Evolutionary conservation across 345 rosid genomes (phyloP), one percentile per base, ranked within the genome.

Genomic region (Pseudoturritis turrita): DNA sequence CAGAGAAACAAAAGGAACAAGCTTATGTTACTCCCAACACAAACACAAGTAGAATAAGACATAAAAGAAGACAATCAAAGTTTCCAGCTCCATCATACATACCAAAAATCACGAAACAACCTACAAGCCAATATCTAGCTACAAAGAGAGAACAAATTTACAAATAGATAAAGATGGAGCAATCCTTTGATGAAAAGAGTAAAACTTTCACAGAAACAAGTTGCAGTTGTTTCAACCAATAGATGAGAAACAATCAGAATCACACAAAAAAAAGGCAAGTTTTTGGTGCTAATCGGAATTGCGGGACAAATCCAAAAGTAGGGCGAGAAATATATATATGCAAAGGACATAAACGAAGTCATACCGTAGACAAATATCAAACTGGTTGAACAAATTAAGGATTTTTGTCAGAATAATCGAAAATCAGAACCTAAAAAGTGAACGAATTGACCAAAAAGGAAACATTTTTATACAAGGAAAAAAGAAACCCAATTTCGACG

Each of bases 1-100:
- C 33, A 45, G 40, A 54, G 56, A 43, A 44, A 54, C 56, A 63
- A 44, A 64, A 51, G 57, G 39, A 52, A 36, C 19, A 70, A 60
- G 29, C 23, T 31, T 67, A 29, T 68, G 41, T 18, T 62, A 14
- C 31, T 50, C 33, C 11, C 62, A 75, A 44, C n/a, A 23, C 44
- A 58, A 28, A 66, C 26, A 58, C 58, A 29, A 51, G 1, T 3
- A 2, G 7, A 56, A 21, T 10, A 54, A 25, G 50, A 22, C 10
- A 62, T 51, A 40, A 59, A 59, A 41, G 51, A 60, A 17, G 7
- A 14, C 10, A 47, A 47, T 7, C 62, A 59, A 66, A 57, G 54
- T 58, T 57, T 37, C 26, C 3, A 31, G 39, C 50, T 51, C 2
- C 47, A 44, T 40, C 56, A 19, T 31, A 67, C 26, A 66, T 29